phyloP scores from a whole-genome alignment of 1,139 yeast genomes.

The Scheffersomyces illinoinensis region DNA sequence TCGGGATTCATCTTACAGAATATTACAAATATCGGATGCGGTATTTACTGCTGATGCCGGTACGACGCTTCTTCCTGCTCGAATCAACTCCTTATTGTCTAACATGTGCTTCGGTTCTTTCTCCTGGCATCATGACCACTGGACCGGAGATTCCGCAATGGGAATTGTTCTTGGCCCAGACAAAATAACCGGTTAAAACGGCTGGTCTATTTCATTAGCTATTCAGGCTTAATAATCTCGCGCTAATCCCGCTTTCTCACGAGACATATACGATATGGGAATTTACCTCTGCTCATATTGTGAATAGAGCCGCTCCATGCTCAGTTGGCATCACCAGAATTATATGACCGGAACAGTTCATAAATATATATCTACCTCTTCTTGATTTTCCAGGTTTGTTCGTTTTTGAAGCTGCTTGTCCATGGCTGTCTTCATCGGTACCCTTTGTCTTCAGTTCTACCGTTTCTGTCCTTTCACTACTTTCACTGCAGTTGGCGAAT shows the following conservation, averaged over 20 bases:
- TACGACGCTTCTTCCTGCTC: neutral
- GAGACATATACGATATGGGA: neutral
- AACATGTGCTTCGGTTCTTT: neutral
- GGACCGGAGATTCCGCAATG: neutral
- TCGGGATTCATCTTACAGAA: neutral
- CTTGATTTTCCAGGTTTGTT: too few relatives aligned
- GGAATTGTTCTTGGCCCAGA: neutral
- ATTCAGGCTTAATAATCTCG: neutral
- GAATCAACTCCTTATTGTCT: neutral
- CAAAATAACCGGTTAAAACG: neutral
- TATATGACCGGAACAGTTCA: too few relatives aligned
- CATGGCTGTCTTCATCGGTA: too few relatives aligned
- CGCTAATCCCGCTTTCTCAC: neutral
- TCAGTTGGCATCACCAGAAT: neutral
- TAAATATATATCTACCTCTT: too few relatives aligned
- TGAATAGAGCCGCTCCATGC: neutral
- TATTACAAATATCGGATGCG: neutral
- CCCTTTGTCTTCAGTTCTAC: neutral
- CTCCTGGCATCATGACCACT: neutral
- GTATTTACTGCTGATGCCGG: neutral
- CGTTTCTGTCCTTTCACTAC: neutral
- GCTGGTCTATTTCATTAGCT: neutral
- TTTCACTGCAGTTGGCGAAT: neutral
- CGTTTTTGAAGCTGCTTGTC: too few relatives aligned
- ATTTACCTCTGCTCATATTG: neutral